Base-by-base conservation (phyloP, 2,329 filamentous ascomycete species). In the Diaporthe citriasiana region DNA sequence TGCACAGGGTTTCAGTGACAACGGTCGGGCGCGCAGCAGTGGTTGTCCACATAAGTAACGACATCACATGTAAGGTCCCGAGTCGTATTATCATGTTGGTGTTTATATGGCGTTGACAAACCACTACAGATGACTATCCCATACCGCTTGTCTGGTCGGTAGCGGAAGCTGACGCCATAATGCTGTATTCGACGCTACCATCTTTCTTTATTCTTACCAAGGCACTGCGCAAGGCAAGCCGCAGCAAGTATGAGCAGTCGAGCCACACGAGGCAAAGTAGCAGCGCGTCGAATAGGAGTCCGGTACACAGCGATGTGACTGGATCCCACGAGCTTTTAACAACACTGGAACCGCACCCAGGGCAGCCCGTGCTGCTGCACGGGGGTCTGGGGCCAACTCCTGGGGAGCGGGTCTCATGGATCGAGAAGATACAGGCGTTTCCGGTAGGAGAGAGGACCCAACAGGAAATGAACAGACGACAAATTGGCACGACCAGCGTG, bases 351-450 rank as follows among this genome's bases (percentile, higher is more conserved):
- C 40, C 53, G 40, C 63, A 68, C 10, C 63, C 63, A 15, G 63
- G 63, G 45, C 55, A 59, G 69, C 53, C 57, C 5, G 55, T 60
- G 6, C 17, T n/a, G 10, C 27, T 71, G 47, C 30, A 57, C 33
- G 69, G 55, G 17, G 40, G 40, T 3, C 47, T 60, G n/a, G 53
- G 53, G 42, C 69, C 69, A 15, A 71, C 69, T 1, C 69, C 69
- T n/a, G 42, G 69, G 45, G 69, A 71, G 35, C 50, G 69, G 40
- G 19, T 71, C 9, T 42, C 56, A 17, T 63, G 70, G 70, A 22
- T 72, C n/a, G 57, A 65, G 33, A 72, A 55, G n/a, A 25, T 65
- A 19, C 70, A 72, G 45, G 42, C 70, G 7, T 72, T 72, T 33
- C 70, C 70, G 4, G 59, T 63, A 1, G 70, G 59, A 9, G 57